These are phyloP conservation scores for Orbilia ellipsospora DNA, from an alignment of 2,329 filamentous ascomycete genomes.

Conservation along the genomic window DNA sequence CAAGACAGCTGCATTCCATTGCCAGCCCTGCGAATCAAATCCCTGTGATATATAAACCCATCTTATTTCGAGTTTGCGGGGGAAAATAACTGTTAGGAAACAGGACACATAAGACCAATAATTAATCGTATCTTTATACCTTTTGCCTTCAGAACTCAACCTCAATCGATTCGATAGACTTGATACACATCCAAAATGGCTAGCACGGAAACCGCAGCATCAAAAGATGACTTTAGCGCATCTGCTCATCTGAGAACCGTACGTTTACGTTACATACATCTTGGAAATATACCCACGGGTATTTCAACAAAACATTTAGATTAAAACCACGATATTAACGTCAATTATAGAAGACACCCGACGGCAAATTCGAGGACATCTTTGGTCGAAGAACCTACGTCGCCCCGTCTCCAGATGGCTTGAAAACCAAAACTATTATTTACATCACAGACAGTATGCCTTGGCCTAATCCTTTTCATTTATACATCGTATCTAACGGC, in stretches of 20 bases:
- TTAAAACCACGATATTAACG: conserved; percentile 1
- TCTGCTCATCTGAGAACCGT: conserved; percentile 33
- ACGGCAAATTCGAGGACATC: conserved; percentile 47
- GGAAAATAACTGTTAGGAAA: too few relatives aligned
- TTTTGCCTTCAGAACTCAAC: too few relatives aligned
- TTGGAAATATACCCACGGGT: neutral
- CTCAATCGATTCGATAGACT: too few relatives aligned
- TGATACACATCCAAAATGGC: neutral
- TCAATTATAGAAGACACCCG: conserved; percentile 21
- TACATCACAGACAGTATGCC: conserved; percentile 48
- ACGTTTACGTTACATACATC: neutral
- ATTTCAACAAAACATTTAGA: too few relatives aligned
- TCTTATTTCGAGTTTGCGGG: too few relatives aligned
- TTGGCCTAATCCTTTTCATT: neutral
- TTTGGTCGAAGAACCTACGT: conserved; percentile 48
- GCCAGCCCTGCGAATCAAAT: too few relatives aligned
- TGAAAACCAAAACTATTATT: conserved; percentile 41
- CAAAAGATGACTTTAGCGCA: conserved; percentile 21
- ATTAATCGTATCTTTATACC: too few relatives aligned
- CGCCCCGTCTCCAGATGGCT: conserved; percentile 35
- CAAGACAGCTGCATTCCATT: neutral
- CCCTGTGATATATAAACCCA: too few relatives aligned
- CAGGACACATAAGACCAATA: too few relatives aligned
- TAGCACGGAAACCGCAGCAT: neutral
- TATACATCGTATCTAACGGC: neutral